Base-by-base conservation (phyloP, 257 asterid species). In the Handroanthus guayacan region DNA sequence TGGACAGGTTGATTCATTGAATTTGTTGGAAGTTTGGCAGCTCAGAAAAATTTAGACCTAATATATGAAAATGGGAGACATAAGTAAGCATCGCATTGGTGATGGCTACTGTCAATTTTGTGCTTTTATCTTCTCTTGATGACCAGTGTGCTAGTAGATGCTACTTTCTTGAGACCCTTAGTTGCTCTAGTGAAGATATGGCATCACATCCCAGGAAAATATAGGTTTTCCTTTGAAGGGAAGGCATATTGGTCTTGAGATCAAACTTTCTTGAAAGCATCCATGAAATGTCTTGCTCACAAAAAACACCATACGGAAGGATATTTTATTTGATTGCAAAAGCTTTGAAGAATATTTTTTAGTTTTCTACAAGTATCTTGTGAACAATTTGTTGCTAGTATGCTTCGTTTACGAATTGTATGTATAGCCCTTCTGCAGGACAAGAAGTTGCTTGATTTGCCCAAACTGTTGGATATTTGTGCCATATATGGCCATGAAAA, bases 381-480 rank as follows among this genome's bases (percentile, higher is more conserved):
- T 25, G 51, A 72, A 54, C 5, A 43, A 69, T 64, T 76, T 78
- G 63, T 57, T 54, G 16, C 47, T 6, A 7, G 82, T 76, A 72
- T 81, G 70, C 75, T 52, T 81, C 84, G 75, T 79, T 92, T 41
- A 91, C 76, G 70, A 64, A 80, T 84, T 87, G 81, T 81, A 71
- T 74, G 76, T 88, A 82, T 85, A 95, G 99, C 85, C 80, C 91
- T 92, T 87, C 89, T 95, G 97, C 99, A 95, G 98, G 93, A 91
- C 60, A 91, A 88, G 84, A 88, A 88, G 86, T 80, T 92, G 79
- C 97, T 95, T 68, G 91, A 92, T 81, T 85, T 95, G 86, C 97
- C 98, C 12, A 95, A 89, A 78, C 78, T 95, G 80, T 79, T 95
- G 66, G 99, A 92, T 84, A 84, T 95, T 70, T 92, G 97, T 84